These are phyloP conservation scores for Phyllosticta citribraziliensis DNA, from an alignment of 2,329 filamentous ascomycete genomes.

Conservation along the genomic window DNA sequence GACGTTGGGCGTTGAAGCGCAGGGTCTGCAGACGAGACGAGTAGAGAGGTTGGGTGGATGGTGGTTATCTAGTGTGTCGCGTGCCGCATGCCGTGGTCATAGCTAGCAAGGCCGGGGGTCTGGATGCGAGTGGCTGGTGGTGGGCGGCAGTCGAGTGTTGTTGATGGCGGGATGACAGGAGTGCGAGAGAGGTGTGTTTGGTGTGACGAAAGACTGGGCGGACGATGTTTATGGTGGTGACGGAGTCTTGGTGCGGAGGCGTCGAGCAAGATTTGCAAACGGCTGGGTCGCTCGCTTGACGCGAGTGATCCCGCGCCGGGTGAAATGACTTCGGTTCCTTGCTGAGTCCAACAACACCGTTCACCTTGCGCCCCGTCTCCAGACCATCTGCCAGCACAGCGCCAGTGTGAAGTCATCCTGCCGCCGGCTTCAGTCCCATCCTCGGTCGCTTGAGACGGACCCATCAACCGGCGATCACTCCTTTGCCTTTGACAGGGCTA, in stretches of 20 bases:
- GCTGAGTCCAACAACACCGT: neutral
- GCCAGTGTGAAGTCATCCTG: neutral
- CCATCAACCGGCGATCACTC: neutral
- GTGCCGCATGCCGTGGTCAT: conserved; percentile 1
- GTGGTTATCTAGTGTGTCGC: conserved; percentile 8
- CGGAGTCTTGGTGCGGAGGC: neutral
- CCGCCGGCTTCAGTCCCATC: neutral
- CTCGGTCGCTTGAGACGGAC: neutral
- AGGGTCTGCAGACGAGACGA: conserved; percentile 1
- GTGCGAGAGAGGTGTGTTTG: conserved; percentile 1
- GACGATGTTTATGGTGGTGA: conserved; percentile 6
- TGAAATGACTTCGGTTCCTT: neutral
- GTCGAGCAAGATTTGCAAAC: neutral
- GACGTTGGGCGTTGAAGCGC: conserved; percentile 1
- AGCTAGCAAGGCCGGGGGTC: neutral
- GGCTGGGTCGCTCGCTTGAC: neutral
- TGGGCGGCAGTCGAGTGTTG: neutral
- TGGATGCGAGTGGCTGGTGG: neutral
- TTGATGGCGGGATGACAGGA: conserved; percentile 4
- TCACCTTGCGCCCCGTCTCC: neutral
- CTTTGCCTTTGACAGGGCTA: neutral
- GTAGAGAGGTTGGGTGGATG: neutral
- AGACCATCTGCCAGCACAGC: neutral
- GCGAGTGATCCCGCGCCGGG: too few species aligned
- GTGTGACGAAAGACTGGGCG: conserved; percentile 7